Evolutionary conservation across 2,329 filamentous ascomycete genomes (phyloP).

Genomic region (Scleromitrula shiraiana): DNA sequence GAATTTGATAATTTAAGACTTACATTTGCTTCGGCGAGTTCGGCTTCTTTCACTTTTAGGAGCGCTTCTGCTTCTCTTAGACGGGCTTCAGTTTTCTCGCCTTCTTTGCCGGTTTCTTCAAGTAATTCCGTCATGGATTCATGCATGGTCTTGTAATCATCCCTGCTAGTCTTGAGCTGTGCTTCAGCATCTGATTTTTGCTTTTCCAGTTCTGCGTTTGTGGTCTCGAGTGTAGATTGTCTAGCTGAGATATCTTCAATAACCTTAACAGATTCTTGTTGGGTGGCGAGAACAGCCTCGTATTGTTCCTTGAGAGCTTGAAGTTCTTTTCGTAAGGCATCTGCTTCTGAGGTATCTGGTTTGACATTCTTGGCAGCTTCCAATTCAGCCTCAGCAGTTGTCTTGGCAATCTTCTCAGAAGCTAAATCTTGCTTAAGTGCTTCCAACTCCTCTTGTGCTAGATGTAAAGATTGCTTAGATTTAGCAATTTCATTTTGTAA

Average conservation of each 20-base stretch:
- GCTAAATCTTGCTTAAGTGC: conserved; percentile 24
- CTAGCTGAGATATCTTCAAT: conserved; percentile 34
- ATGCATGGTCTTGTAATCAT: conserved; percentile 51
- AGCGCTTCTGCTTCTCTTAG: conserved; percentile 34
- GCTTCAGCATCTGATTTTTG: conserved; percentile 43
- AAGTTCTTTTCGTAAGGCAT: conserved; percentile 45
- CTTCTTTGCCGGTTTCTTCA: conserved; percentile 42
- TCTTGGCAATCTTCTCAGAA: conserved; percentile 38
- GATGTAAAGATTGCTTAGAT: conserved; percentile 31
- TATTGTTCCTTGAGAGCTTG: conserved; percentile 40
- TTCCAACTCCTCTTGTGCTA: conserved; percentile 14
- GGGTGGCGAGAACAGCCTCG: conserved; percentile 34
- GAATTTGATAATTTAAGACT: conserved; percentile 4
- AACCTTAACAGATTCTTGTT: conserved; percentile 30
- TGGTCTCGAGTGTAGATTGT: conserved; percentile 34
- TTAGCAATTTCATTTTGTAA: conserved; percentile 40
- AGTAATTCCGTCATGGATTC: conserved; percentile 53
- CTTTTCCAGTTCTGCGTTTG: conserved; percentile 46
- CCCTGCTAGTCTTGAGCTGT: conserved; percentile 42
- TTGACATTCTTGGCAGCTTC: conserved; percentile 50
- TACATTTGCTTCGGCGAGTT: conserved; percentile 54
- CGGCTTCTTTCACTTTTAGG: conserved; percentile 49
- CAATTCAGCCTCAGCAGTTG: conserved; percentile 42
- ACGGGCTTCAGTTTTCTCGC: conserved; percentile 32
- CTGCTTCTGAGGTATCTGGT: conserved; percentile 45